A percentile compares a stretch with the other conserved stretches of the same genome.
phyloP scores from a whole-genome alignment of 495 filamentous ascomycete genomes.

The Tricharina praecox region DNA sequence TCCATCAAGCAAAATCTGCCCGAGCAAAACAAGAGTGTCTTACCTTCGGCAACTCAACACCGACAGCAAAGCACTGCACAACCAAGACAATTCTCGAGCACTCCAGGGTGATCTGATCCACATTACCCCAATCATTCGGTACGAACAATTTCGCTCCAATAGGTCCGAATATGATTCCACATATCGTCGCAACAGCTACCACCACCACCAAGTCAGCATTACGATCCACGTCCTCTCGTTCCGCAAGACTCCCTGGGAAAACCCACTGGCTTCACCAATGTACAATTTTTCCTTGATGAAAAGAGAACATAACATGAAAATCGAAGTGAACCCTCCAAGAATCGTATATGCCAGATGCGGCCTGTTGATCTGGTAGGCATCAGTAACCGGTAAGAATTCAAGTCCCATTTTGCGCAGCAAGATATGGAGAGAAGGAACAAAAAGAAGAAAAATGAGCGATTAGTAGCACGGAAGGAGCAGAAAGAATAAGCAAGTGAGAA shows the following conservation, averaged over 20 bases:
- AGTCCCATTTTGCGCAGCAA: too few species aligned
- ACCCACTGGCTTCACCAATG: slow-evolving; percentile 75
- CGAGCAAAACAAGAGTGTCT: neutral
- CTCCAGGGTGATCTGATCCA: slow-evolving; percentile 89
- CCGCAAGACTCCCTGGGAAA: neutral
- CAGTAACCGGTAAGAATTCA: slow-evolving; percentile 5
- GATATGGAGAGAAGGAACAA: too few species aligned
- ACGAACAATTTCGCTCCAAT: slow-evolving; percentile 85
- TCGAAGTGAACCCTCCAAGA: slow-evolving; percentile 86
- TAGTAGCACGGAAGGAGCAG: too few species aligned
- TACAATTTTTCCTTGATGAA: slow-evolving; percentile 97
- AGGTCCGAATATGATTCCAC: slow-evolving; percentile 93
- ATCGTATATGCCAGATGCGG: slow-evolving; percentile 98
- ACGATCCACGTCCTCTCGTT: neutral
- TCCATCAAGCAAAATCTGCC: neutral
- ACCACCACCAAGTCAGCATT: slow-evolving; percentile 1
- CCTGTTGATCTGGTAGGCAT: slow-evolving; percentile 47
- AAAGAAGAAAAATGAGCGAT: too few species aligned
- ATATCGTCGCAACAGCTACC: slow-evolving; percentile 71
- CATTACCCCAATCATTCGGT: slow-evolving; percentile 72
- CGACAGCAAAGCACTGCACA: slow-evolving; percentile 98
- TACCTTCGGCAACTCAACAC: slow-evolving; percentile 87
- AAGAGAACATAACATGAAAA: slow-evolving; percentile 97
- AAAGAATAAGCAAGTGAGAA: too few species aligned
- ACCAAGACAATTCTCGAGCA: slow-evolving; percentile 95